Percentiles rank a stretch among this genome's conserved stretches.
Evolutionary conservation across 305 asterid species (phyloP).

Genomic region (Striga hermonthica): DNA sequence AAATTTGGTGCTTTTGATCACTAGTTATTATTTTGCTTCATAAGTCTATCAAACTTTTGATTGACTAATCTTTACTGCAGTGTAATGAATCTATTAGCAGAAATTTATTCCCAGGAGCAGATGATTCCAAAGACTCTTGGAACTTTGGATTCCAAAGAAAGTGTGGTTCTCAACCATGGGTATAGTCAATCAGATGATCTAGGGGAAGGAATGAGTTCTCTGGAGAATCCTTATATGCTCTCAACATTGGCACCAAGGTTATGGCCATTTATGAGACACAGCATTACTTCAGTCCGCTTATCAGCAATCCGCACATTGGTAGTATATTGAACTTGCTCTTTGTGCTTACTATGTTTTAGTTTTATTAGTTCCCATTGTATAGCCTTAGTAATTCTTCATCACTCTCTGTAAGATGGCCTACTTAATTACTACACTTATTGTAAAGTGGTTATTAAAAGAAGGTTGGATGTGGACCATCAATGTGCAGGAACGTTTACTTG

Average conservation of each 20-base stretch:
- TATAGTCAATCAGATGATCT: conserved; percentile 47
- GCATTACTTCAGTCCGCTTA: conserved; percentile 90
- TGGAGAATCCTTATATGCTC: conserved; percentile 71
- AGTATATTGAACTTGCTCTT: conserved; percentile 27
- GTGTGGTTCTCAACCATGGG: conserved; percentile 78
- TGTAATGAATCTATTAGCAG: conserved; percentile 98
- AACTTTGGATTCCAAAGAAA: conserved; percentile 40
- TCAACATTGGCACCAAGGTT: conserved; percentile 90
- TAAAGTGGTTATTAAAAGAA: background rate
- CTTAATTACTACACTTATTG: too few relatives aligned
- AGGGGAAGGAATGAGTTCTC: conserved; percentile 66
- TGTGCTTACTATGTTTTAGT: conserved; percentile 1
- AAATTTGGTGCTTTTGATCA: background rate
- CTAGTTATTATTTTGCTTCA: background rate
- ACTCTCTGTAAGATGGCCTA: too few relatives aligned
- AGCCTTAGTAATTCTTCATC: background rate
- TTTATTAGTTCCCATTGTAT: background rate
- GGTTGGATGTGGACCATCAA: conserved; percentile 29
- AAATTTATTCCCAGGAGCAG: conserved; percentile 93
- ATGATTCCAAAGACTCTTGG: conserved; percentile 81
- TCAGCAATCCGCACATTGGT: conserved; percentile 99
- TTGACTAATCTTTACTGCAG: conserved; percentile 55
- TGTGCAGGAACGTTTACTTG: conserved; percentile 95
- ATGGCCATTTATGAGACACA: conserved; percentile 99
- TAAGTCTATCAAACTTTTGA: conserved; percentile 27